Percentiles rank a stretch among this genome's conserved stretches.
Conservation (phyloP, 176 grass and related monocot genomes). For the Triticum turgidum region DNA sequence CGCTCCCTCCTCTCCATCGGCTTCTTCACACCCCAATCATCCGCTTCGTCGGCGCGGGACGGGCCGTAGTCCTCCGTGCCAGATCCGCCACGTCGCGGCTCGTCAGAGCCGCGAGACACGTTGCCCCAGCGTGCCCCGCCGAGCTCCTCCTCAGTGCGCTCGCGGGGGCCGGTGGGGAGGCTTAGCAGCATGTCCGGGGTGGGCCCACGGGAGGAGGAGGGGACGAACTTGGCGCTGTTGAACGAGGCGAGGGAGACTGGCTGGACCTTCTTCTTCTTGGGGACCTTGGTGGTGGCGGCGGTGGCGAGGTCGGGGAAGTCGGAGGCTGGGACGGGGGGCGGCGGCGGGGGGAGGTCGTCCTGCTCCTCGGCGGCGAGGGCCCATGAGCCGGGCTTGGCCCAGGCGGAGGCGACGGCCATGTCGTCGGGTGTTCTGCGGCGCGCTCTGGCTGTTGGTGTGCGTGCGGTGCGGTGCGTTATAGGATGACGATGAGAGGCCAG, state of each 20-base stretch:
- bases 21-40: constrained; percentile 51
- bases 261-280: constrained; percentile 75
- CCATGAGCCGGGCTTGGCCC: constrained; percentile 69
- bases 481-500: neutral
- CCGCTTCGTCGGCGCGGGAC: constrained; percentile 57
- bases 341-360: constrained; percentile 35
- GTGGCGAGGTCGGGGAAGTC: constrained; percentile 62
- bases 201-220: constrained; percentile 36
- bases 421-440: constrained; percentile 7
- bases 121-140: constrained; percentile 30
- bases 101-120: constrained; percentile 33
- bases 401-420: constrained; percentile 62
- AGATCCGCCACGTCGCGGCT: constrained; percentile 45
- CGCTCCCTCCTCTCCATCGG: constrained; percentile 42
- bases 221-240: constrained; percentile 34
- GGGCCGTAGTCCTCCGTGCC: constrained; percentile 46
- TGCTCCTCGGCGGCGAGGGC: constrained; percentile 69
- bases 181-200: constrained; percentile 12
- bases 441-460: neutral
- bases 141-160: constrained; percentile 61
- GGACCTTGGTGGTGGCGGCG: constrained; percentile 48
- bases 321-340: constrained; percentile 25
- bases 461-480: neutral
- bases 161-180: constrained; percentile 54
- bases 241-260: constrained; percentile 45